Base-by-base conservation (phyloP, 441 rosid genomes). In the Erysimum cheiri region DNA sequence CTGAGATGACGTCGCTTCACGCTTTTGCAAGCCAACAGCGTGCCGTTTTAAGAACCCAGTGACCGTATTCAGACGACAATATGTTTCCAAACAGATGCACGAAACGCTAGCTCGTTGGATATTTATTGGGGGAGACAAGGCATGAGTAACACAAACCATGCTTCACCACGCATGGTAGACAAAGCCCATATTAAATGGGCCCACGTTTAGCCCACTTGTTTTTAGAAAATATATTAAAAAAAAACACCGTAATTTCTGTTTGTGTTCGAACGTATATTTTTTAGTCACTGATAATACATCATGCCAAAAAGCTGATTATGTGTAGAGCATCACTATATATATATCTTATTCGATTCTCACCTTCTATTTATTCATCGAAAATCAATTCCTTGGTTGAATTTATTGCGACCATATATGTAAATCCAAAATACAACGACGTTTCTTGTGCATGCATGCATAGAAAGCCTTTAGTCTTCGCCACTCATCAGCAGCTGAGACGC, bases 401-500 rank as follows among this genome's bases (percentile, higher is more conserved):
- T 67, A 73, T 41, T 32, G 67, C 47, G 17, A 59, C 14, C 71
- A 64, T 39, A 36, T 54, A 44, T 69, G 44, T 13, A 62, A 53
- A 41, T 53, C 70, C 60, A 58, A 43, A 28, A 36, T 9, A 48
- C 48, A 58, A 39, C 58, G 32, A 40, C 53, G 53, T 54, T 26
- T 71, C 64, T 55, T 29, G 31, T 69, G 61, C 68, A 52, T 60
- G 68, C 77, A 74, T 68, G 69, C 67, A 73, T 58, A 50, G 31
- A 22, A 33, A 46, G 15, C 4, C 28, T 59, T 63, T 44, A 74
- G 31, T 89, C 96, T 76, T 84, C 90, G 44, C 85, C 89, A 70
- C 88, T 94, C 79, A 75, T 70, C 79, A 94, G 57, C 73, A 94
- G 47, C 59, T 91, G 96, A 15, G 98, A 89, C 22, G 96, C 98